phyloP scores from a whole-genome alignment of 371 early-diverging fungal genomes.

The Zychaea mexicana region DNA sequence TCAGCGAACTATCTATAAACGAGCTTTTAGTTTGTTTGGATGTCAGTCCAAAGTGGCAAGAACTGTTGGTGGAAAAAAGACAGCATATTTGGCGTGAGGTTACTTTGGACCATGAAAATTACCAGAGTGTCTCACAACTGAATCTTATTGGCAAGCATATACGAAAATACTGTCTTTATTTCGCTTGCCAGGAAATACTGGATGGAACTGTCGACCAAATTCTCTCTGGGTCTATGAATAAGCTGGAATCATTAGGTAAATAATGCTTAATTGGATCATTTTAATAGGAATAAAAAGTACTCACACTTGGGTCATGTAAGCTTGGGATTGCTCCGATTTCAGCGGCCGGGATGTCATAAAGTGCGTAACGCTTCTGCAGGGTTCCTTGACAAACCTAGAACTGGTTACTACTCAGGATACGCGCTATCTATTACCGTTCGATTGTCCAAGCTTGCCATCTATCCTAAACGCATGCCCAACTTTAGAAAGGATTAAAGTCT shows the following conservation, averaged over 20 bases:
- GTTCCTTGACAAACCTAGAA: neutral
- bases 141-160: neutral
- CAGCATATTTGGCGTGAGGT: neutral
- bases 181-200: neutral
- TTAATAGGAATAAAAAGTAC: no score
- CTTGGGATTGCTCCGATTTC: neutral
- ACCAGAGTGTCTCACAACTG: neutral
- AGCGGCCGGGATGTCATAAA: neutral
- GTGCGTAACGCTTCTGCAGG: neutral
- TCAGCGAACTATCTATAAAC: neutral
- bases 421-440: neutral
- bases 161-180: neutral
- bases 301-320: neutral
- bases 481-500: neutral
- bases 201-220: neutral
- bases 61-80: neutral
- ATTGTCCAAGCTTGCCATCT: neutral
- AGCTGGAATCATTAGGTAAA: neutral
- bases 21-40: neutral
- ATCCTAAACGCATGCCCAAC: neutral
- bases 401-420: neutral
- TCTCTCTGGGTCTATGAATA: neutral
- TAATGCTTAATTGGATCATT: no score
- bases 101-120: neutral
- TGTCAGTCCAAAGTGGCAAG: neutral